Percentiles rank a stretch among this genome's conserved stretches.
Evolutionary conservation across 352 stramenopile species (phyloP).

Genomic region (Globisporangium cederbergense): DNA sequence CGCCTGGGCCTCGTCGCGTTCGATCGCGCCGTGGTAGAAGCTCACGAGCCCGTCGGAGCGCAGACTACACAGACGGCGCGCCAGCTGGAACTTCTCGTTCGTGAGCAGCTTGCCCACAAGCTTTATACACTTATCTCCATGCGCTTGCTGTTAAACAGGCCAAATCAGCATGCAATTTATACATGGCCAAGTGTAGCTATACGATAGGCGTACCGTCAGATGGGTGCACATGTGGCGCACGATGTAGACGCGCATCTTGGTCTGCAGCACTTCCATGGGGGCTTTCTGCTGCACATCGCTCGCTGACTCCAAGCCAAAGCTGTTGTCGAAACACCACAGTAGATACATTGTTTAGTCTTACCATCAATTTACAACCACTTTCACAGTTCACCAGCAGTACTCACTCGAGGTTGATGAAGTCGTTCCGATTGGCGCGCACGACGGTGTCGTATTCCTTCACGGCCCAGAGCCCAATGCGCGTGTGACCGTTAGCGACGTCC

Average conservation of each 20-base stretch:
- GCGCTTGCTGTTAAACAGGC: conserved; percentile 36
- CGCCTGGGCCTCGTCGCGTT: conserved; percentile 43
- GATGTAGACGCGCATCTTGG: conserved; percentile 59
- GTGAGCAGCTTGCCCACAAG: conserved; percentile 45
- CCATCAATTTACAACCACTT: neutral
- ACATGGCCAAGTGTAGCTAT: neutral
- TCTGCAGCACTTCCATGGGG: conserved; percentile 19
- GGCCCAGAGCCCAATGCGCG: conserved; percentile 57
- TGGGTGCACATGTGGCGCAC: conserved; percentile 74
- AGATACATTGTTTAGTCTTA: neutral
- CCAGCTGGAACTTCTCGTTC: conserved; percentile 71
- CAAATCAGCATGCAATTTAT: neutral
- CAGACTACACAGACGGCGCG: conserved; percentile 47
- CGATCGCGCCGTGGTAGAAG: conserved; percentile 77
- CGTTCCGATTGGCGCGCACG: conserved; percentile 38
- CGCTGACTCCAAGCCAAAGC: conserved; percentile 53
- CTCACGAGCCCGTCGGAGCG: conserved; percentile 59
- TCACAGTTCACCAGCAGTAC: conserved; percentile 6
- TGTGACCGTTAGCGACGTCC: conserved; percentile 49
- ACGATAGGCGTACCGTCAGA: conserved; percentile 40
- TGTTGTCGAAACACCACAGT: conserved; percentile 18
- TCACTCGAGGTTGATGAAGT: conserved; percentile 74
- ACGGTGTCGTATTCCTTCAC: conserved; percentile 51
- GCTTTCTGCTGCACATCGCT: conserved; percentile 3
- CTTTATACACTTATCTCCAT: conserved; percentile 50